Evolutionary conservation across 2,329 filamentous ascomycete species (phyloP), one percentile per base, ranked within the genome.

Genomic region (Tolypocladium nubicola): DNA sequence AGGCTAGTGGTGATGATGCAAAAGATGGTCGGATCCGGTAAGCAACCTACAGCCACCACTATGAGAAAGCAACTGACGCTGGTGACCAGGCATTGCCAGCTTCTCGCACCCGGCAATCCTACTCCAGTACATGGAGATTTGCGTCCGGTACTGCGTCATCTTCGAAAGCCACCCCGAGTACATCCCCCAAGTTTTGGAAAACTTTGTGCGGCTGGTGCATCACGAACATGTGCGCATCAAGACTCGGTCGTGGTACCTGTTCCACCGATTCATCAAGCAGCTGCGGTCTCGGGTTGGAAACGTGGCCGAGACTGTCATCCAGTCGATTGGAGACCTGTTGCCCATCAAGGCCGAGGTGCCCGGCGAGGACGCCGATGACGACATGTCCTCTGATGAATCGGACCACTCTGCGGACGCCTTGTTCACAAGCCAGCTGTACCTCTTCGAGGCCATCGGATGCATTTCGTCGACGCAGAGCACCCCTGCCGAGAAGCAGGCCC

Each of bases 41-140:
- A 71, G 84, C 73, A 33, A 10, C n/a, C 33, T 19, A 21, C 5
- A 3, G 6, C 2, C 47, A 14, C 21, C 9, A 14, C 5, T 13
- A 21, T n/a, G 19, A 37, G 33, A 14, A 52, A 13, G 19, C 9
- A 37, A 14, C 47, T 57, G 23, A 52, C 39, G 14, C 19, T 7
- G 19, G 26, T 45, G 19, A 38, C 6, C 26, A 92, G 90, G 89
- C 63, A 88, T 97, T 63, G 87, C 90, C 59, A 87, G 81, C 49
- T 95, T 93, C 71, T 85, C 87, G 19, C 94, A 97, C 69, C 93
- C 94, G 1, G 90, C 92, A 19, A 92, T 97, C 55, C 84, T 97
- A 61, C 79, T 99, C 26, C 91, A 97, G 73, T 99, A 96, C 68
- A 97, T 99, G 92, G 94, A 99, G 71, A 96, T 96, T 40, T 96